Evolutionary conservation across 257 asterid genomes (phyloP), one percentile per base, ranked within the genome.

Genomic region (Nyctanthes arbortristis): DNA sequence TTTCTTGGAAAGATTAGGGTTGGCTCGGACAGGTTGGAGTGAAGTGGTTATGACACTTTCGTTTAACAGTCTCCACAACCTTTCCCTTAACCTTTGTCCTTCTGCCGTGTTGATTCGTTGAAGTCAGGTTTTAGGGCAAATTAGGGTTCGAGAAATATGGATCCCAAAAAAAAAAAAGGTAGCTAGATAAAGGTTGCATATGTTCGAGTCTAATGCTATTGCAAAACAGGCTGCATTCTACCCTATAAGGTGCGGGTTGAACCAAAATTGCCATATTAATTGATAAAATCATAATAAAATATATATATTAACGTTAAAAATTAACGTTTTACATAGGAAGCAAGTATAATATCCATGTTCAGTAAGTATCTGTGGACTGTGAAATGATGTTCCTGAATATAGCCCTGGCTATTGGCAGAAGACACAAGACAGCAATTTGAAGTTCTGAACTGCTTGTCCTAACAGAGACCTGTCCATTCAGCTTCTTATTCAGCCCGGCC

Each of bases 361-460:
- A 60, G 10, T 32, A 54, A 37, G 61, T 78, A 61, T 75, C 71
- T 36, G 59, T 58, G 25, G 72, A 62, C 64, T 31, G 71, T 13
- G 78, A 31, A 47, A 78, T 79, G 28, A 80, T 2, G 27, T 55
- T 65, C 75, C 68, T 61, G 63, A 74, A 73, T 12, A 81, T 66
- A 34, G 86, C 78, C 67, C 59, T 78, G 59, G 82, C 87, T 49
- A 82, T 43, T 5, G 87, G 93, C 49, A 86, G 73, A 24, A 88
- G 56, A 25, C 84, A 87, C 16, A 90, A 14, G 39, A 81, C 70
- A 35, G 84, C 84, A 64, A 90, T 65, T 25, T 74, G 88, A 37
- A 77, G 87, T 68, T 86, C 91, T n/a, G 84, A 86, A 34, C 83
- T 75, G 79, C 82, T 82, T 32, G 79, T 79, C 78, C 69, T 78